Conservation (phyloP, 495 filamentous ascomycete species). For the Platismatia glauca region DNA sequence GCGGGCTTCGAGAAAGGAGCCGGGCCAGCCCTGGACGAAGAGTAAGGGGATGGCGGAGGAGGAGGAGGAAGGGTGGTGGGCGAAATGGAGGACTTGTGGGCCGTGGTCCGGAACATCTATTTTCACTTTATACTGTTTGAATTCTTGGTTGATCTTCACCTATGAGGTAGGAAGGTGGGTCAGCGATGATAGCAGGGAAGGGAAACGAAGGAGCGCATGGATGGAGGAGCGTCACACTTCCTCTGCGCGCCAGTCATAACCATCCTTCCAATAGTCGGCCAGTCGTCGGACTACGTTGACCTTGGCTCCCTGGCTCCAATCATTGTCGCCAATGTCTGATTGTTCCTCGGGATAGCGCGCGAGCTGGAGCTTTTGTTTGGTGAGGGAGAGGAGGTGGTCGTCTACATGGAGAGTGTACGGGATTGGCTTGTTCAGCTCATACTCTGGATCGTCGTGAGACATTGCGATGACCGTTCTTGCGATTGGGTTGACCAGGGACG, state of each 20-base stretch:
- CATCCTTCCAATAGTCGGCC: slow-evolving; percentile 39
- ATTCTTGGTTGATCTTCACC: slow-evolving; percentile 19
- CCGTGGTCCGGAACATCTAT: slow-evolving; percentile 20
- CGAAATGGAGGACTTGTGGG: slow-evolving; percentile 19
- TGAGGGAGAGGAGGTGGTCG: slow-evolving; percentile 18
- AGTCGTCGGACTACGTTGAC: slow-evolving; percentile 44
- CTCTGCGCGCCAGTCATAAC: slow-evolving; percentile 35
- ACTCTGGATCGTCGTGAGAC: not conserved
- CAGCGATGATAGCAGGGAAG: not conserved
- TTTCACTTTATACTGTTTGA: slow-evolving; percentile 19
- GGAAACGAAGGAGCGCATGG: not conserved
- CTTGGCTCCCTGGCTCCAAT: slow-evolving; percentile 40
- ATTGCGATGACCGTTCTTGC: not conserved
- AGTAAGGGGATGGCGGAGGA: slow-evolving; percentile 30
- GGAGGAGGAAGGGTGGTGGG: slow-evolving; percentile 19
- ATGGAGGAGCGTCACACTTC: slow-evolving; percentile 9
- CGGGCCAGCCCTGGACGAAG: slow-evolving; percentile 34
- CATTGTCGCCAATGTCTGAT: slow-evolving; percentile 22
- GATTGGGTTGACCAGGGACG: too few species aligned
- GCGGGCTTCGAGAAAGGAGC: slow-evolving; percentile 32
- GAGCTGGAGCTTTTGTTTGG: slow-evolving; percentile 23
- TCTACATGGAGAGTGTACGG: slow-evolving; percentile 21
- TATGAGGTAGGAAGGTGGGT: not conserved
- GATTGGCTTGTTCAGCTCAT: slow-evolving; percentile 19
- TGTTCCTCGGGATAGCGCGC: slow-evolving; percentile 23